Percentiles rank a stretch among this genome's conserved stretches.
These are phyloP conservation scores for Takakia lepidozioides DNA, from an alignment of 225 moss, liverwort and hornwort species.

Conservation along the genomic window DNA sequence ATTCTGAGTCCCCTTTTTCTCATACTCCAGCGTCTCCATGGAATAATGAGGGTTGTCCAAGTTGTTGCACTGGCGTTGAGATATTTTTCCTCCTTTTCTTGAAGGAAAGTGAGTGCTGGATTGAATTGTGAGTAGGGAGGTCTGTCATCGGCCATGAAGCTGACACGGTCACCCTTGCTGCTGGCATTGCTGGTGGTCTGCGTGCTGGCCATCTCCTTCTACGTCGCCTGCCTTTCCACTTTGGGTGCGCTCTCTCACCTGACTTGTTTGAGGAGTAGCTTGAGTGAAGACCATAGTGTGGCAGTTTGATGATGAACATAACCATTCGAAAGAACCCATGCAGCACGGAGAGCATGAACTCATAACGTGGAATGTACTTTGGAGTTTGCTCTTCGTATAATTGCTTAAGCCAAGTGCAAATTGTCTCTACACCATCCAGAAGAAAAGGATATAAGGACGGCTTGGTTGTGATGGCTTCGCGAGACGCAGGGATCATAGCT, in stretches of 20 bases:
- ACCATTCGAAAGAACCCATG: not conserved
- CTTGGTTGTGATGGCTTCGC: not conserved
- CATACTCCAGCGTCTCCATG: too few relatives aligned
- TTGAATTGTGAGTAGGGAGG: too few relatives aligned
- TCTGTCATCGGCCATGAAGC: slow-evolving; percentile 1
- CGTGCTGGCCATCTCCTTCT: slow-evolving; percentile 10
- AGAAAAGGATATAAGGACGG: not conserved
- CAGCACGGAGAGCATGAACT: not conserved
- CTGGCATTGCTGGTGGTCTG: slow-evolving; percentile 14
- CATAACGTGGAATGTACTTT: not conserved
- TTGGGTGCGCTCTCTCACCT: slow-evolving; percentile 10
- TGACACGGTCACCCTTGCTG: slow-evolving; percentile 8
- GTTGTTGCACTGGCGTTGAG: too few relatives aligned
- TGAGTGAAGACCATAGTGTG: too few relatives aligned
- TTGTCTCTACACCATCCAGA: not conserved
- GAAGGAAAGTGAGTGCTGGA: too few relatives aligned
- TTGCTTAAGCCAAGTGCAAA: not conserved
- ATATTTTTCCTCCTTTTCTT: too few relatives aligned
- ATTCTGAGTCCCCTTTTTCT: too few relatives aligned
- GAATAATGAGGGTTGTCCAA: too few relatives aligned
- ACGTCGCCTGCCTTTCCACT: slow-evolving; percentile 18
- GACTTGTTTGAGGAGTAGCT: not conserved
- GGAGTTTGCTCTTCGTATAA: not conserved
- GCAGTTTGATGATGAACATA: too few relatives aligned
- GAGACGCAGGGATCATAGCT: too few relatives aligned